Percentiles rank a stretch among this genome's conserved stretches.
These are phyloP conservation scores for Penicillium fimorum DNA, from an alignment of 495 filamentous ascomycete species.

Conservation along the genomic window DNA sequence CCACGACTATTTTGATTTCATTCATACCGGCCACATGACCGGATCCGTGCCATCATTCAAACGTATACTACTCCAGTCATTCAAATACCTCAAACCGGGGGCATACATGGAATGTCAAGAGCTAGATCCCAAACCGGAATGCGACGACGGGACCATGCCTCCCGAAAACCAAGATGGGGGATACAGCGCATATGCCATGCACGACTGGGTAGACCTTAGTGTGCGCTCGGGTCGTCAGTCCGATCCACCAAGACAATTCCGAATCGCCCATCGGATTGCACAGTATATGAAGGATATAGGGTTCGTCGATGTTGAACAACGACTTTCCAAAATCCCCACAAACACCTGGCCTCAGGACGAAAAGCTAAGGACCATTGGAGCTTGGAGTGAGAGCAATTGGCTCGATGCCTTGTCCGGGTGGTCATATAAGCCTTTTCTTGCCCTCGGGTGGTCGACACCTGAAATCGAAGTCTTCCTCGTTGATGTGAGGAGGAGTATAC, in stretches of 20 bases:
- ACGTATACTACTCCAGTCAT: constrained; percentile 41
- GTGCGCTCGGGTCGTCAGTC: constrained; percentile 45
- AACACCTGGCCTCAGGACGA: constrained; percentile 61
- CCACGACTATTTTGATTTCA: constrained; percentile 45
- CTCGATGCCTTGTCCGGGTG: constrained; percentile 45
- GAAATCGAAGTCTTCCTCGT: constrained; percentile 60
- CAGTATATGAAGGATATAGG: constrained; percentile 59
- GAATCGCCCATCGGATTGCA: constrained; percentile 51
- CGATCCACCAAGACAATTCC: constrained; percentile 50
- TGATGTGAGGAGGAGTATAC: constrained; percentile 54
- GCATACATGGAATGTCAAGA: constrained; percentile 68
- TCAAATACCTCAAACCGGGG: constrained; percentile 58
- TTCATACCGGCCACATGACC: constrained; percentile 47
- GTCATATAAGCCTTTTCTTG: constrained; percentile 46
- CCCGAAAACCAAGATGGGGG: constrained; percentile 39
- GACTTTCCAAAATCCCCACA: constrained; percentile 54
- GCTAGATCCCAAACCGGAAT: constrained; percentile 51
- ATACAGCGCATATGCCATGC: constrained; percentile 42
- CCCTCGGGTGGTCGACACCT: constrained; percentile 47
- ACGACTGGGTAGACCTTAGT: constrained; percentile 53
- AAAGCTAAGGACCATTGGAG: constrained; percentile 48
- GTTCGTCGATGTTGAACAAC: constrained; percentile 61
- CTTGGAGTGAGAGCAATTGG: constrained; percentile 43
- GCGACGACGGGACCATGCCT: constrained; percentile 62
- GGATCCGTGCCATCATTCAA: constrained; percentile 42